Base-by-base conservation (phyloP, 2,329 filamentous ascomycete genomes). In the Penicillium sp. region DNA sequence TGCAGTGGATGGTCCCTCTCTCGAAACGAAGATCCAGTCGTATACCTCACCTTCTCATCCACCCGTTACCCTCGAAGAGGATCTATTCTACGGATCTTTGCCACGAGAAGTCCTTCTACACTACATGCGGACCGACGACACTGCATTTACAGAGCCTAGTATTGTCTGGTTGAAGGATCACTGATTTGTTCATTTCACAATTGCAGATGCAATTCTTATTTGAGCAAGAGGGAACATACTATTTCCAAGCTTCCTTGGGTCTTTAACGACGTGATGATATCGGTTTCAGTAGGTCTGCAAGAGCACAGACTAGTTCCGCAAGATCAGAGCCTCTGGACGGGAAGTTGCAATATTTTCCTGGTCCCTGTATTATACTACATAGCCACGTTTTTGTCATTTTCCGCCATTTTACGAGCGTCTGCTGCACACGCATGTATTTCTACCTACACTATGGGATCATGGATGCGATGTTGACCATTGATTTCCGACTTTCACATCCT, bases 51-150 rank as follows among this genome's bases (percentile, higher is more conserved):
- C 23, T 18, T 59, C 41, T 28, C 56, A 48, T 24, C 51, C 48
- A 6, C 50, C 36, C 13, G 49, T 50, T 9, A 18, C 51, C 8
- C 51, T 60, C 15, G 69, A 70, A 12, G 73, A 79, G 13, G 78
- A 80, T 58, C 60, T 73, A 8, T 60, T 79, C 31, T 79, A 78
- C 51, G 67, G 74, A 65, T 16, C 56, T 61, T 54, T 63, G 63
- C 28, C 65, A 54, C 24, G 61, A 61, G 50, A 60, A 44, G 28
- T 65, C 62, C 45, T 72, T 69, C 46, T 64, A 15, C 59, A 60
- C 42, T 67, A 69, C 13, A 54, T 74, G 45, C 67, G 70, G 6
- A 56, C 64, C 28, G 65, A 63, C n/a, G 64, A 65, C 44, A 52
- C 54, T 12, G 47, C 61, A 7, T 60, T 63, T 6, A 49, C 63